These are phyloP conservation scores for Camelina neglecta DNA, from an alignment of 345 rosid genomes.

Conservation along the genomic window DNA sequence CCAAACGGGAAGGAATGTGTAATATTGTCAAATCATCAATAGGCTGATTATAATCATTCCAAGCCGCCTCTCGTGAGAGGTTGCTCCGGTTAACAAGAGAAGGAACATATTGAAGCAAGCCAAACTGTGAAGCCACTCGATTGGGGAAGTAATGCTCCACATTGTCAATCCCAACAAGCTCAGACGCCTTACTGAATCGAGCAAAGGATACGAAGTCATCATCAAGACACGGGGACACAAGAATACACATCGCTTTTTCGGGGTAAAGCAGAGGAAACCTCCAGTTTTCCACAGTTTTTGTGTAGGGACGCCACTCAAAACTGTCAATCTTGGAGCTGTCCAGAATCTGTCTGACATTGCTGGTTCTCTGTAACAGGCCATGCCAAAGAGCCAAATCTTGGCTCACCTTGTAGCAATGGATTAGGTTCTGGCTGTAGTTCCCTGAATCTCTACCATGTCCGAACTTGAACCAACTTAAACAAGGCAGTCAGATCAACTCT, in stretches of 20 bases:
- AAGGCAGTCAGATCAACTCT: slow-evolving; percentile 30
- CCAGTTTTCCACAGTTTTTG: slow-evolving; percentile 36
- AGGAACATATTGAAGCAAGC: slow-evolving; percentile 62
- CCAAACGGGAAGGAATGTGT: slow-evolving; percentile 50
- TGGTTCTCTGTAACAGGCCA: background rate
- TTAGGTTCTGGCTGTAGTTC: slow-evolving; percentile 39
- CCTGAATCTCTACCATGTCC: slow-evolving; percentile 61
- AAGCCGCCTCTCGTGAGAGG: slow-evolving; percentile 20
- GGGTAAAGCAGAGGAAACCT: slow-evolving; percentile 37
- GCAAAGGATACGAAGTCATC: slow-evolving; percentile 43
- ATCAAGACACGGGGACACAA: slow-evolving; percentile 17
- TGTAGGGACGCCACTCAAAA: slow-evolving; percentile 62
- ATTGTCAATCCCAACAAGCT: slow-evolving; percentile 50
- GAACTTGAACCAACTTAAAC: slow-evolving; percentile 51
- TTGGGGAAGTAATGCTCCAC: slow-evolving; percentile 55
- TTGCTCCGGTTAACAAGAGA: slow-evolving; percentile 4
- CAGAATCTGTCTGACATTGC: slow-evolving; percentile 30
- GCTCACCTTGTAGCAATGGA: slow-evolving; percentile 31
- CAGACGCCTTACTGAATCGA: slow-evolving; percentile 43
- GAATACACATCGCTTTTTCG: slow-evolving; percentile 34
- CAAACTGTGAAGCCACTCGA: slow-evolving; percentile 65
- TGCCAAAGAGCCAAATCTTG: slow-evolving; percentile 50
- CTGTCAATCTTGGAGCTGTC: slow-evolving; percentile 31
- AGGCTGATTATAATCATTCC: slow-evolving; percentile 47
- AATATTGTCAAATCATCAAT: slow-evolving; percentile 30